Evolutionary conservation across 2,329 filamentous ascomycete genomes (phyloP).

Genomic region (Colletotrichum agaves): DNA sequence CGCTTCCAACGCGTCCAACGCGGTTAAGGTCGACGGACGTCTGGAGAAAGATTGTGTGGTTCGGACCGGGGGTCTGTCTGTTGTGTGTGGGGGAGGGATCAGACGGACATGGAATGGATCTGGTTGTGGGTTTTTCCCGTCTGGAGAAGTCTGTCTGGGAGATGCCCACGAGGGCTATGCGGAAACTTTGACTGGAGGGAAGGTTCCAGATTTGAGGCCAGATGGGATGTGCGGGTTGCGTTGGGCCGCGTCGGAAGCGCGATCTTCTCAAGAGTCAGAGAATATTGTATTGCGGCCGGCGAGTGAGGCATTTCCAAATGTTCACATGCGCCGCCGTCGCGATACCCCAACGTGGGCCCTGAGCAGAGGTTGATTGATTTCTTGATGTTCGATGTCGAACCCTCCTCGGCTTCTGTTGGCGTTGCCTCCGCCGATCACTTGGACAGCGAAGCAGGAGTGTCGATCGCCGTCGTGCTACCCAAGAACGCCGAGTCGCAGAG

Average conservation of each 20-base stretch:
- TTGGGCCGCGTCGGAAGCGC: constrained; percentile 13
- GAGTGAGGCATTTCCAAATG: constrained; percentile 3
- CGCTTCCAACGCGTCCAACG: not conserved
- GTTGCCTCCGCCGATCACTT: not conserved
- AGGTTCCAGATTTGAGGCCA: constrained; percentile 3
- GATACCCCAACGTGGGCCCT: not conserved
- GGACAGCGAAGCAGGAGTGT: not conserved
- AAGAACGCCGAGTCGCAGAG: not conserved
- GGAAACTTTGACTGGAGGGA: constrained; percentile 30
- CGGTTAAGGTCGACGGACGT: constrained; percentile 3
- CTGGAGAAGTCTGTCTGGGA: not conserved
- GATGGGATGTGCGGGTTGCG: not conserved
- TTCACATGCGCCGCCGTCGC: not conserved
- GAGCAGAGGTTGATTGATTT: not conserved
- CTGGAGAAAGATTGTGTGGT: constrained; percentile 10
- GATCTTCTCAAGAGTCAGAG: constrained; percentile 4
- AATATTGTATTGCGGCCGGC: not conserved
- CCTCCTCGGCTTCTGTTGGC: not conserved
- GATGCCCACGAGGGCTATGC: constrained; percentile 23
- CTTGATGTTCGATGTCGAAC: not conserved
- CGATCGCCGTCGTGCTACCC: not conserved
- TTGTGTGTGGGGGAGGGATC: constrained; percentile 18
- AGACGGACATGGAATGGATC: constrained; percentile 15
- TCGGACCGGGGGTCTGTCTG: constrained; percentile 9
- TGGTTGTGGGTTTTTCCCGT: constrained; percentile 9